A percentile compares a stretch with the other conserved stretches of the same genome.
Conservation (phyloP, 2,329 filamentous ascomycete species). For the Massarina eburnea region DNA sequence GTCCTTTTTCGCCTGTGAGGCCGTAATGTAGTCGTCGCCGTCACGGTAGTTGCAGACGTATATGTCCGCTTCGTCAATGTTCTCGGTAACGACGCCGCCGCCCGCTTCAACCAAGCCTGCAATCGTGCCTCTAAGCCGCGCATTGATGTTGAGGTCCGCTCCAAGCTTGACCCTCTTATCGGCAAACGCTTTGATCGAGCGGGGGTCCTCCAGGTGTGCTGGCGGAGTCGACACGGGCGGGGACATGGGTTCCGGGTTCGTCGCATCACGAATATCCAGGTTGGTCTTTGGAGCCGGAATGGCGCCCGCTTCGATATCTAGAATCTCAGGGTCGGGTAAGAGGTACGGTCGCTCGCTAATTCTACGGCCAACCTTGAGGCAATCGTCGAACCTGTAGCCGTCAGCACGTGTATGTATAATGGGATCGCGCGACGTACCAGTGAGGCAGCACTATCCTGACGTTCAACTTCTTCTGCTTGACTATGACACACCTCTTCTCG, state of each 20-base stretch:
- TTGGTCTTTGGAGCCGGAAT: conserved; percentile 52
- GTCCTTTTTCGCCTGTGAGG: conserved; percentile 75
- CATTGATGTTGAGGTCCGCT: conserved; percentile 69
- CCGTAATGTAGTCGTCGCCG: conserved; percentile 73
- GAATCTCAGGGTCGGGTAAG: conserved; percentile 81
- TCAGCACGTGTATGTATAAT: conserved; percentile 6
- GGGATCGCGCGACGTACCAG: conserved; percentile 60
- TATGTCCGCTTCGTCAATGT: conserved; percentile 73
- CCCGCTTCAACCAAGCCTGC: conserved; percentile 69
- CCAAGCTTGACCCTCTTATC: conserved; percentile 78
- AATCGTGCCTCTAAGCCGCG: conserved; percentile 67
- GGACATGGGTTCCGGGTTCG: conserved; percentile 33
- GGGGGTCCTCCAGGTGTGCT: conserved; percentile 23
- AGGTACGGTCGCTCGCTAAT: conserved; percentile 87
- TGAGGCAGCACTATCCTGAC: conserved; percentile 89
- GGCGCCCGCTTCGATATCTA: conserved; percentile 44
- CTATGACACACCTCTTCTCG: conserved; percentile 68
- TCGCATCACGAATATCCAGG: conserved; percentile 37
- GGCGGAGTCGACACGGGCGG: conserved; percentile 22
- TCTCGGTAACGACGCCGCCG: conserved; percentile 68
- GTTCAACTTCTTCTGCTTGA: conserved; percentile 64
- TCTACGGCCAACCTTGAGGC: conserved; percentile 85
- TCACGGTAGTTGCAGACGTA: conserved; percentile 87
- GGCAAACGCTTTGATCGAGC: conserved; percentile 65
- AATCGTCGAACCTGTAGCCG: conserved; percentile 82